Conservation (phyloP, 179 eudicot genomes). For the Actinidia polygama region DNA sequence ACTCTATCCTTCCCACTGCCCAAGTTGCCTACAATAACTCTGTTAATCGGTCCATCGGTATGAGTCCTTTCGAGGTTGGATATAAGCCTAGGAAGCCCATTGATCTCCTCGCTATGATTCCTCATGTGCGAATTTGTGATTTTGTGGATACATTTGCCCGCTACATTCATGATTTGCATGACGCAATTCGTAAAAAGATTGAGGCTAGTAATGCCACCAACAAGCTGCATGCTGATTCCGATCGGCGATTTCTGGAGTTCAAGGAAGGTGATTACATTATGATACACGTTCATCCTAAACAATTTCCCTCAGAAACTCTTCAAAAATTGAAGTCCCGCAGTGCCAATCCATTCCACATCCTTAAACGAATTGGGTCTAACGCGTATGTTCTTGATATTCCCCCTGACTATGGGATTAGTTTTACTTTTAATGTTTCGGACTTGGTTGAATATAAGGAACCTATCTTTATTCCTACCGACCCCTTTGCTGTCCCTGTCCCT, state of each 20-base stretch:
- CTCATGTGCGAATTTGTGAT: neutral
- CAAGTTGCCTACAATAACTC: neutral
- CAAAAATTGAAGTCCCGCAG: neutral
- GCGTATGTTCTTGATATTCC: neutral
- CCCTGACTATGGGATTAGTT: neutral
- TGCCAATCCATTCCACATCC: neutral
- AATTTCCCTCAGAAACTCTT: neutral
- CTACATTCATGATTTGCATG: neutral
- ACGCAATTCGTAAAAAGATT: neutral
- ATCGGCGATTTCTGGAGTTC: neutral
- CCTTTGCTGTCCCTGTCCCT: too few relatives aligned
- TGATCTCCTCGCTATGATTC: neutral
- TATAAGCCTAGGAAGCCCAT: neutral
- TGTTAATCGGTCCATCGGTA: neutral
- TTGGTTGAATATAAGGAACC: neutral
- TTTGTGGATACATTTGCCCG: neutral
- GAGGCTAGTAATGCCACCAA: neutral
- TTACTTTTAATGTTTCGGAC: neutral
- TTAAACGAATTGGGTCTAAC: neutral
- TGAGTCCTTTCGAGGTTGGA: neutral
- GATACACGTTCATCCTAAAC: neutral
- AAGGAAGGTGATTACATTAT: neutral
- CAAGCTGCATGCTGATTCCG: neutral
- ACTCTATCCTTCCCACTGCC: neutral
- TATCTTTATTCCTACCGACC: neutral